Conservation (phyloP, 176 grass and related monocot species). For the Musa schizocarpa region DNA sequence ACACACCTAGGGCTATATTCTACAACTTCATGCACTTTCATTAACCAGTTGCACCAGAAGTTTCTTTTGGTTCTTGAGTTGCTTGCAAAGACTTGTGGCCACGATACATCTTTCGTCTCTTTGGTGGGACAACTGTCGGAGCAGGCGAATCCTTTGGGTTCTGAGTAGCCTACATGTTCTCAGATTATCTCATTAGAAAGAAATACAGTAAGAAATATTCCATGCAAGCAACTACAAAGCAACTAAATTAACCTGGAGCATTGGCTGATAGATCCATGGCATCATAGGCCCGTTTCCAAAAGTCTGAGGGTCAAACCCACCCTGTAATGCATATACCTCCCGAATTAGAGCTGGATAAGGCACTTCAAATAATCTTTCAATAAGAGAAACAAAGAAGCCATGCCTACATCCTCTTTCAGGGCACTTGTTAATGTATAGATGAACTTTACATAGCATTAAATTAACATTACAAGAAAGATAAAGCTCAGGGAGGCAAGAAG, state of each 20-base stretch:
- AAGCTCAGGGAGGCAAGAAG: background rate
- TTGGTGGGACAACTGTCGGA: constrained; percentile 43
- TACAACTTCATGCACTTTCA: background rate
- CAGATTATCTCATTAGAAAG: background rate
- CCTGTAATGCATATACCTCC: constrained; percentile 39
- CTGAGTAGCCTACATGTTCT: constrained; percentile 38
- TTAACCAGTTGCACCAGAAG: constrained; percentile 39
- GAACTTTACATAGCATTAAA: too few species aligned
- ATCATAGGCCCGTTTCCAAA: constrained; percentile 82
- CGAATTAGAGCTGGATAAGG: constrained; percentile 11
- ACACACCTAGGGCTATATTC: constrained; percentile 1
- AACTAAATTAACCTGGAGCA: constrained; percentile 57
- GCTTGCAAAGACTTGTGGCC: constrained; percentile 41
- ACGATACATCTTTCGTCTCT: constrained; percentile 44
- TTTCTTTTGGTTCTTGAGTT: constrained; percentile 40
- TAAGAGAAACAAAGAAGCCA: background rate
- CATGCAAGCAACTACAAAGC: constrained; percentile 8
- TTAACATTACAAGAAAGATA: background rate
- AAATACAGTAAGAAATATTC: constrained; percentile 5
- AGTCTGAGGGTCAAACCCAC: constrained; percentile 64
- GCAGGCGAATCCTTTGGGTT: constrained; percentile 44
- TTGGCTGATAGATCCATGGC: constrained; percentile 77
- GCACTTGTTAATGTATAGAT: background rate
- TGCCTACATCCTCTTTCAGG: background rate
- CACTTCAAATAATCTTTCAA: background rate